Evolutionary conservation across 352 stramenopile genomes (phyloP), one percentile per base, ranked within the genome.

Genomic region (Phytophthora pluvialis): DNA sequence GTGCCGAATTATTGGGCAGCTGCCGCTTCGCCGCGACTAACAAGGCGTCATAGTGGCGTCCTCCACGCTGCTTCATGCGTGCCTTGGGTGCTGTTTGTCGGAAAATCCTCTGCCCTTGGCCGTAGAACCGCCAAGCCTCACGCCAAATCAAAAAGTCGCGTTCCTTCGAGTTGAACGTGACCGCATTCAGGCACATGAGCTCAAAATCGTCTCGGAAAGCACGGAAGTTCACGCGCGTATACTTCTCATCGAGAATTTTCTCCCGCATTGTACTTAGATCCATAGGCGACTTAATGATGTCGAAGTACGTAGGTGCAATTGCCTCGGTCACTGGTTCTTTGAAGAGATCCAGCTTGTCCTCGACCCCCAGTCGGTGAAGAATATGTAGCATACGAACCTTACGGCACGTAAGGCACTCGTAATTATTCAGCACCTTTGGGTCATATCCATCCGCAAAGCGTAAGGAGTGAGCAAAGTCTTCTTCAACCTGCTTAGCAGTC

Each of bases 161-260:
- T 45, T 95, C 88, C 32, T 92, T 87, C 1, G 82, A 88, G 72
- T 99, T 99, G 72, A 99, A 99, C 28, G 93, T 97, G 7, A 99
- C 81, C 0, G 96, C 96, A 64, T 99, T 99, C 16, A 98, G 67
- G 21, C 94, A 97, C 74, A 99, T 95, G 6, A 99, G 75, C 72
- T 99, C 97, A 60, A 98, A 98, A 59, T 98, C 90, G 53, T 97
- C 83, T 10, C 90, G 83, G 59, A 98, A 89, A 45, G 78, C 77
- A 11, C 81, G 78, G 45, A 94, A 94, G 26, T 90, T 88, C 1
- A 86, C 75, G 13, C 75, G 63, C 45, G 86, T 84, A 67, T 97
- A 93, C 18, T 81, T 65, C 11, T 83, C 82, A 7, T 75, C 65
- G n/a, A 96, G 58, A 1, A 93, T 83, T 18, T 91, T 91, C 3